Conservation (phyloP, 2,329 filamentous ascomycete genomes). For the Diaporthe nobilis region DNA sequence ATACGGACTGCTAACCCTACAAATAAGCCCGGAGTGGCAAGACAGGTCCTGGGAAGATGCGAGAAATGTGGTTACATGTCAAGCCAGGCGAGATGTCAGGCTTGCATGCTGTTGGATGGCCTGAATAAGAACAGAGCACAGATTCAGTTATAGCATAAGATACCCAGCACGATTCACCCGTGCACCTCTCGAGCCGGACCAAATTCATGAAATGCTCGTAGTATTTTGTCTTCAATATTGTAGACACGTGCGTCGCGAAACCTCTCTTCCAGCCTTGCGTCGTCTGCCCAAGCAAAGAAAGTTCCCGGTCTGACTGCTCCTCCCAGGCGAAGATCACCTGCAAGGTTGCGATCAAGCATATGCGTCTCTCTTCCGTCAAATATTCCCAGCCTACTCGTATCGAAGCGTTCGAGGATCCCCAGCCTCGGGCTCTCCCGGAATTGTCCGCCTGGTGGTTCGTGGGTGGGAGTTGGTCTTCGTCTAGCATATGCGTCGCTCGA, state of each 20-base stretch:
- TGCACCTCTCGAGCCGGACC: not conserved
- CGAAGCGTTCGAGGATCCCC: not conserved
- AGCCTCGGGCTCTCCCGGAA: not conserved
- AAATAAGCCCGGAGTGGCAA: slow-evolving; percentile 56
- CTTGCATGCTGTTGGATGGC: slow-evolving; percentile 89
- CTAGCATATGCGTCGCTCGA: slow-evolving; percentile 68
- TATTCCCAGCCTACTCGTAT: not conserved
- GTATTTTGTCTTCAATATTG: not conserved
- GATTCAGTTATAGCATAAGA: slow-evolving; percentile 64
- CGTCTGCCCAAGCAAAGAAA: not conserved
- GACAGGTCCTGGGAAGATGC: slow-evolving; percentile 86
- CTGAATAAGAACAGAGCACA: slow-evolving; percentile 84
- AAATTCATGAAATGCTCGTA: not conserved
- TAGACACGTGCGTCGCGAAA: not conserved
- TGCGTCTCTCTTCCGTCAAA: not conserved
- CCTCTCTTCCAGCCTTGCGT: not conserved
- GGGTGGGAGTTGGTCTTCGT: not conserved
- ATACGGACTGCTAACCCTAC: slow-evolving; percentile 42
- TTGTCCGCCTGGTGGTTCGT: not conserved
- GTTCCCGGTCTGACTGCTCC: slow-evolving; percentile 31
- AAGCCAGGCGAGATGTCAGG: slow-evolving; percentile 93
- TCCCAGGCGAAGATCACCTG: not conserved
- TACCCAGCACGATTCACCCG: slow-evolving; percentile 17
- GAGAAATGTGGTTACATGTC: slow-evolving; percentile 94
- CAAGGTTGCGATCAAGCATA: not conserved